Evolutionary conservation across 2,329 filamentous ascomycete genomes (phyloP).

Genomic region (Intubia oerlemansii): DNA sequence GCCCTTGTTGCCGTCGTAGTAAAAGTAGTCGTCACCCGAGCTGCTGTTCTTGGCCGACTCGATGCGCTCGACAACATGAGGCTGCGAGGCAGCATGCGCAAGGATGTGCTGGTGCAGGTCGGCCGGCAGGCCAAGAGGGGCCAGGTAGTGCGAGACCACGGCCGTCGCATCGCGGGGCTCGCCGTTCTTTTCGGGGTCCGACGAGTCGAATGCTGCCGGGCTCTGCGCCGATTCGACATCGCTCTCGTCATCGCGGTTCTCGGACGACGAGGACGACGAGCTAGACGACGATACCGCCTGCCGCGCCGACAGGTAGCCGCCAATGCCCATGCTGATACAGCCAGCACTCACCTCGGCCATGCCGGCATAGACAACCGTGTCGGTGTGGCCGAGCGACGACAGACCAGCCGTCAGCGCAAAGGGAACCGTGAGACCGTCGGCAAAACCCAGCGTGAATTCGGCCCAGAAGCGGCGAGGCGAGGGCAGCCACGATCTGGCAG

Average conservation of each 20-base stretch:
- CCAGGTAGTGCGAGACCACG: constrained; percentile 6
- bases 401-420: constrained; percentile 55
- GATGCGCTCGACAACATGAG: constrained; percentile 1
- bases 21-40: constrained; percentile 1
- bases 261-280: constrained; percentile 1
- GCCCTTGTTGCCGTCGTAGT: constrained; percentile 3
- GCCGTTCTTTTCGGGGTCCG: constrained; percentile 8
- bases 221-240: background rate
- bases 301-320: constrained; percentile 42
- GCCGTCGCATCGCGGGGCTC: background rate
- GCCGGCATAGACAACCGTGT: constrained; percentile 45
- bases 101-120: constrained; percentile 8
- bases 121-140: constrained; percentile 7
- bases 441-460: constrained; percentile 52
- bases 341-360: constrained; percentile 51
- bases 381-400: constrained; percentile 34
- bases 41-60: background rate
- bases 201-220: no score
- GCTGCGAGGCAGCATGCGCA: constrained; percentile 5
- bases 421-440: constrained; percentile 54
- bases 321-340: constrained; percentile 53
- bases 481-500: constrained; percentile 8
- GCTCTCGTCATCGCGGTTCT: constrained; percentile 6
- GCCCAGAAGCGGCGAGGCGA: constrained; percentile 23
- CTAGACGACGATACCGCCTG: constrained; percentile 1